Base-by-base conservation (phyloP, 164 flowering plant genomes). In the Vitis cinerea region DNA sequence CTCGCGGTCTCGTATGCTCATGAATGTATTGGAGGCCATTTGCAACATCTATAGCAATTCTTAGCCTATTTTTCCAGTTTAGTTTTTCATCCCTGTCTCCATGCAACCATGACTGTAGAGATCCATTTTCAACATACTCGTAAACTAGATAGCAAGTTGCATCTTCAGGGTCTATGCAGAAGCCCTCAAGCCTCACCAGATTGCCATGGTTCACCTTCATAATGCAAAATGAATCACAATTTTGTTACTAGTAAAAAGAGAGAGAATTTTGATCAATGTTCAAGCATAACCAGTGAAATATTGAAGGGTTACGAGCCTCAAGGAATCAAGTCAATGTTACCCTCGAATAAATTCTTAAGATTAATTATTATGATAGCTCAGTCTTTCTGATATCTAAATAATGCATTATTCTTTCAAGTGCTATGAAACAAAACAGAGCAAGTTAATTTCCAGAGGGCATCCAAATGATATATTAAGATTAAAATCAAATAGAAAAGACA, bases 21-120 rank as follows among this genome's bases (percentile, higher is more conserved):
- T 94, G 97, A 69, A 94, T 84, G 86, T 94, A 94, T 49, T 89
- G 94, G 50, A 94, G 92, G 11, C 94, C 94, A 27, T 89, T 92
- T 3, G 98, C 98, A 2, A 94, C 88, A 67, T 94, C 97, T 9
- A 88, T 75, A 1, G 93, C 97, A 9, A 94, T 85, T 56, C 87
- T 71, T 23, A 94, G 66, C 74, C 98, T 77, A 9, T 84, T 79
- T 77, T 83, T 94, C 98, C 98, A 94, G 61, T 74, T 85, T 17
- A 94, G 71, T 12, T 81, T 83, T 48, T 76, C 76, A 7, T 13
- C 51, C 47, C 59, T 51, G 58, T 50, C 68, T 11, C 66, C 81
- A 57, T 88, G 93, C 27, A 94, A 86, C 96, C 94, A 86, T 56
- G 94, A 84, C 63, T 85, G 63, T 6, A 92, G 90, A 44, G 97